Evolutionary conservation across 2,329 filamentous ascomycete species (phyloP).

Genomic region (Ceratocystis destructans): DNA sequence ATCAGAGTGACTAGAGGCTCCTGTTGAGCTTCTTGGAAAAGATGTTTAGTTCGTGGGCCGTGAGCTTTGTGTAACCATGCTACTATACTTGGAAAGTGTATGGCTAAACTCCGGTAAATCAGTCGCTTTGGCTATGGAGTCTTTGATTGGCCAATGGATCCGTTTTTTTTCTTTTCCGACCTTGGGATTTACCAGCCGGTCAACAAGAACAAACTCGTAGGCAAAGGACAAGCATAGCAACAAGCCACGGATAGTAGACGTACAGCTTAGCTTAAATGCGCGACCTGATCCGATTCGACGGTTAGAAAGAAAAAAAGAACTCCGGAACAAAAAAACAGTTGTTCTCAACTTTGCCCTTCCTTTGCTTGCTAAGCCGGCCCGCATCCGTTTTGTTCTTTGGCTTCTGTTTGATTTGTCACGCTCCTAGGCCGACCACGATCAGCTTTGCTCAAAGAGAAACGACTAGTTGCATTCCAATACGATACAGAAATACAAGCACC

Average conservation of each 20-base stretch:
- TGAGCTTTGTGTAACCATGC: background rate
- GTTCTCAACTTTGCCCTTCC: too few species aligned
- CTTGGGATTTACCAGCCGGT: background rate
- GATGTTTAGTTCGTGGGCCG: background rate
- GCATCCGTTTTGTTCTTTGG: background rate
- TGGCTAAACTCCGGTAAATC: background rate
- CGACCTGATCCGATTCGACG: too few species aligned
- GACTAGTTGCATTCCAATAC: too few species aligned
- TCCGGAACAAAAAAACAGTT: too few species aligned
- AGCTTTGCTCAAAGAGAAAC: too few species aligned
- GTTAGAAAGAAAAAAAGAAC: too few species aligned
- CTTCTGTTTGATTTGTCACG: background rate
- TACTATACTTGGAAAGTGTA: background rate
- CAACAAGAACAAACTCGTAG: background rate
- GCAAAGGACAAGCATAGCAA: background rate
- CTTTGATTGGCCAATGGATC: slow-evolving; percentile 7
- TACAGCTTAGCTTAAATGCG: too few species aligned
- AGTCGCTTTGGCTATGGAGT: background rate
- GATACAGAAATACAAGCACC: too few species aligned
- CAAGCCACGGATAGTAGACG: background rate
- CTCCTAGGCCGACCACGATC: too few species aligned
- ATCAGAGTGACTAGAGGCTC: too few species aligned
- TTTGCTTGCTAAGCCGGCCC: too few species aligned
- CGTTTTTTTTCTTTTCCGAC: slow-evolving; percentile 6
- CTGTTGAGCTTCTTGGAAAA: background rate